Conservation (phyloP, 768 basidiomycete species). For the Lanmaoa rubissima region DNA sequence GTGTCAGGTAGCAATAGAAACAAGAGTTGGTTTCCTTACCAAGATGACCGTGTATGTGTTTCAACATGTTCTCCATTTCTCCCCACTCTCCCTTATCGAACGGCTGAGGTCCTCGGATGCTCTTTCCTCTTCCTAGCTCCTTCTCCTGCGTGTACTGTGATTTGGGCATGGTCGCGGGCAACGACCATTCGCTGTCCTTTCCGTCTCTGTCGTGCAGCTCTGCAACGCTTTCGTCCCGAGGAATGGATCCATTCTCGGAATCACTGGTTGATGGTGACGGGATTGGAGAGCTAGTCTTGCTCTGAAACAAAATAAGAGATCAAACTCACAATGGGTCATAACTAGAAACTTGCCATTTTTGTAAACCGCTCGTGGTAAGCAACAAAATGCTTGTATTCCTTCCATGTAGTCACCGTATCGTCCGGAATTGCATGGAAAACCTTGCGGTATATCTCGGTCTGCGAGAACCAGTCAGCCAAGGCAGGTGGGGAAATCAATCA, state of each 20-base stretch:
- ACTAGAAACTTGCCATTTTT: constrained; percentile 52
- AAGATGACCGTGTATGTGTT: constrained; percentile 79
- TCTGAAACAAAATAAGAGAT: constrained; percentile 33
- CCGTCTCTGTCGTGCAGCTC: constrained; percentile 16
- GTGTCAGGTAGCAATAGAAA: background rate
- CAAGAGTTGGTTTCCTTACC: constrained; percentile 46
- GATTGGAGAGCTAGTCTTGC: constrained; percentile 42
- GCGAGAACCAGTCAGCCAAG: constrained; percentile 3
- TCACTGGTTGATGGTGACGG: constrained; percentile 48
- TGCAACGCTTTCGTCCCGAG: constrained; percentile 18
- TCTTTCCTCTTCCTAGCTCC: constrained; percentile 36
- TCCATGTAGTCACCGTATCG: constrained; percentile 92
- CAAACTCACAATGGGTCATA: background rate
- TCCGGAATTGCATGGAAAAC: constrained; percentile 95
- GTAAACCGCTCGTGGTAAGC: constrained; percentile 70
- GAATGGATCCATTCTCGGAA: constrained; percentile 37
- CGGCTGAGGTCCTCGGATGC: constrained; percentile 55
- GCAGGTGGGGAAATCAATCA: background rate
- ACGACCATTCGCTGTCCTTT: constrained; percentile 21
- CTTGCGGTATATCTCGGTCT: constrained; percentile 96
- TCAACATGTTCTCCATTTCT: constrained; percentile 84
- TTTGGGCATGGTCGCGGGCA: constrained; percentile 12
- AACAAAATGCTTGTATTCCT: constrained; percentile 87
- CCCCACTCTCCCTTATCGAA: constrained; percentile 83
- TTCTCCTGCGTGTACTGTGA: constrained; percentile 37